A percentile compares a stretch with the other conserved stretches of the same genome.
phyloP scores from a whole-genome alignment of 75 land plant species.

The Pinus taeda region DNA sequence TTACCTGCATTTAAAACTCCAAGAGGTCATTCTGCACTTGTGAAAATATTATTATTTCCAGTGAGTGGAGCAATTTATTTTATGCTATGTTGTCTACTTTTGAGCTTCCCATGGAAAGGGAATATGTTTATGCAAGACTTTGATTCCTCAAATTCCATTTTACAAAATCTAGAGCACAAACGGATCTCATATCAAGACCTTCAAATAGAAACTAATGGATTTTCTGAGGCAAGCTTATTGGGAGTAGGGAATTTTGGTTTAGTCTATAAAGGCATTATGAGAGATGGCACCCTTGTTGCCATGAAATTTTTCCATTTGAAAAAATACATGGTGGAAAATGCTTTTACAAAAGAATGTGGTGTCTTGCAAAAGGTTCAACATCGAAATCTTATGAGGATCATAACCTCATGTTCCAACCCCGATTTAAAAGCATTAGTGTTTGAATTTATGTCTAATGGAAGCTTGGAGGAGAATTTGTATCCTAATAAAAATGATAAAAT shows the following conservation, averaged over 20 bases:
- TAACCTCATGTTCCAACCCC: not conserved
- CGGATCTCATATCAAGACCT: not conserved
- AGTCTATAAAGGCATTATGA: not conserved
- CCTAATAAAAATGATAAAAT: too few species aligned
- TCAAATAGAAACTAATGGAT: not conserved
- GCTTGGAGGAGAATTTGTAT: slow-evolving; percentile 4
- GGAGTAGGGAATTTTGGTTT: not conserved
- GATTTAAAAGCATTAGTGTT: slow-evolving; percentile 2
- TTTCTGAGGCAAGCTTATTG: not conserved
- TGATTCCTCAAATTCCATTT: not conserved
- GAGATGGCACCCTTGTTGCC: not conserved
- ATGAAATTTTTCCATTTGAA: not conserved
- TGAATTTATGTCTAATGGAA: slow-evolving; percentile 1
- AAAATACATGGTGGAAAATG: not conserved
- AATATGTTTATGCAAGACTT: too few species aligned
- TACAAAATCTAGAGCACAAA: not conserved
- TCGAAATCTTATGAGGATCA: not conserved
- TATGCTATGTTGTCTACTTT: not conserved
- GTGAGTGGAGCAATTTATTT: not conserved
- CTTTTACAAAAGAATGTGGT: not conserved
- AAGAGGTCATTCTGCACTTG: not conserved
- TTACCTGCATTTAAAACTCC: not conserved
- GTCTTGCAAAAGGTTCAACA: not conserved
- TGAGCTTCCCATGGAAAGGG: not conserved
- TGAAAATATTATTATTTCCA: not conserved